These are phyloP conservation scores for Zelonia costaricensis DNA, from an alignment of 208 protist genomes.

Conservation along the genomic window DNA sequence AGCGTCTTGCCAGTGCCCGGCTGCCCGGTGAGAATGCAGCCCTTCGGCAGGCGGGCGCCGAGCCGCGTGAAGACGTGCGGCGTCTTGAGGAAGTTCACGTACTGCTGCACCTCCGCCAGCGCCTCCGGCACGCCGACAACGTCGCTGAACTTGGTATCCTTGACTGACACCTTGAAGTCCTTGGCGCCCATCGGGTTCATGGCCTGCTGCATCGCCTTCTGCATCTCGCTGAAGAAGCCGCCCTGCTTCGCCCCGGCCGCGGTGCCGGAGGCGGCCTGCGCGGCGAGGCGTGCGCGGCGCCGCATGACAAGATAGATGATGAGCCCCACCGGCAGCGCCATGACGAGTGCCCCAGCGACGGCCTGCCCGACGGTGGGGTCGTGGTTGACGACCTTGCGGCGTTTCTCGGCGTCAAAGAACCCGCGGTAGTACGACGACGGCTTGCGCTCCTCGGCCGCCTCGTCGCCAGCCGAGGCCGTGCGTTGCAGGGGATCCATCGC, in stretches of 20 bases:
- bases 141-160: constrained; percentile 83
- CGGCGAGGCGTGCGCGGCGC: constrained; percentile 27
- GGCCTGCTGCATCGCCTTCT: constrained; percentile 64
- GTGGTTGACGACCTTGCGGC: constrained; percentile 67
- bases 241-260: constrained; percentile 17
- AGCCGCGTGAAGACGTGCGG: constrained; percentile 94
- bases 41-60: constrained; percentile 96
- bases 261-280: constrained; percentile 23
- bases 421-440: constrained; percentile 70
- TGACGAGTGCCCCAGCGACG: constrained; percentile 50
- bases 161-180: constrained; percentile 78
- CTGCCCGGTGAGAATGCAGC: constrained; percentile 95
- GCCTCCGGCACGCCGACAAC: constrained; percentile 94
- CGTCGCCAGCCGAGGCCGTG: background rate
- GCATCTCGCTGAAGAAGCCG: constrained; percentile 50
- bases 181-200: constrained; percentile 70
- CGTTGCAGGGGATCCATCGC: constrained; percentile 23
- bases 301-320: constrained; percentile 64
- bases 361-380: constrained; percentile 62
- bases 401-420: constrained; percentile 85
- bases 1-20: constrained; percentile 98
- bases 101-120: constrained; percentile 95
- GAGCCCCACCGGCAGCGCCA: constrained; percentile 62
- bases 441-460: constrained; percentile 8
- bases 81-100: constrained; percentile 95